These are phyloP conservation scores for Dalbergia cultrata DNA, from an alignment of 306 rosid genomes.

Conservation along the genomic window DNA sequence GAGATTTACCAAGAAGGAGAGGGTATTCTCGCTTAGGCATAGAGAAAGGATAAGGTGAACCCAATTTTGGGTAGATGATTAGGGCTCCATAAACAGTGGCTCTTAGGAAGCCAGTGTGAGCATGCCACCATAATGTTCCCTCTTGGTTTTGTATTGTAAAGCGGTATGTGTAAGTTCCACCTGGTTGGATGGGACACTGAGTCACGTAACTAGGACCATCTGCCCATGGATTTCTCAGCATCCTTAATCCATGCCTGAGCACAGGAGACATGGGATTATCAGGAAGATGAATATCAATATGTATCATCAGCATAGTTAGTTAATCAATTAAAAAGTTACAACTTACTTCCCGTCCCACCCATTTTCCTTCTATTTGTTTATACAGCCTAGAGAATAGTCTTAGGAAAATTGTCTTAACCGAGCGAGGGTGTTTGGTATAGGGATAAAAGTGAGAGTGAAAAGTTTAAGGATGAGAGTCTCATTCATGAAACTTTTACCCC, in stretches of 20 bases:
- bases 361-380: not conserved
- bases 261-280: conserved; percentile 29
- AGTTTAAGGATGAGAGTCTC: no score
- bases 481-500: no score
- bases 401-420: not conserved
- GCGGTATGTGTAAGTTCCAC: conserved; percentile 89
- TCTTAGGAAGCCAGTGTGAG: conserved; percentile 86
- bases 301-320: conserved; percentile 16
- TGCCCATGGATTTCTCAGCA: conserved; percentile 94
- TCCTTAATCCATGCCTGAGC: conserved; percentile 88
- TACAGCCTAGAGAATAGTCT: not conserved
- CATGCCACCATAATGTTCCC: conserved; percentile 99
- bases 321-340: conserved; percentile 11
- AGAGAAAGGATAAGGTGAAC: conserved; percentile 78
- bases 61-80: conserved; percentile 75
- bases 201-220: conserved; percentile 91
- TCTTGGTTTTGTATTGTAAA: conserved; percentile 81
- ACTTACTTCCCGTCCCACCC: not conserved
- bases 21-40: conserved; percentile 76
- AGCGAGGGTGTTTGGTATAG: no score
- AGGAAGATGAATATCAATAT: conserved; percentile 23
- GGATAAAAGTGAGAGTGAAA: no score
- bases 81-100: conserved; percentile 95
- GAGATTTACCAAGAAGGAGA: conserved; percentile 73
- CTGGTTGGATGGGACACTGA: conserved; percentile 92